Conservation (phyloP, 2,329 filamentous ascomycete genomes). For the Colletotrichum godetiae region DNA sequence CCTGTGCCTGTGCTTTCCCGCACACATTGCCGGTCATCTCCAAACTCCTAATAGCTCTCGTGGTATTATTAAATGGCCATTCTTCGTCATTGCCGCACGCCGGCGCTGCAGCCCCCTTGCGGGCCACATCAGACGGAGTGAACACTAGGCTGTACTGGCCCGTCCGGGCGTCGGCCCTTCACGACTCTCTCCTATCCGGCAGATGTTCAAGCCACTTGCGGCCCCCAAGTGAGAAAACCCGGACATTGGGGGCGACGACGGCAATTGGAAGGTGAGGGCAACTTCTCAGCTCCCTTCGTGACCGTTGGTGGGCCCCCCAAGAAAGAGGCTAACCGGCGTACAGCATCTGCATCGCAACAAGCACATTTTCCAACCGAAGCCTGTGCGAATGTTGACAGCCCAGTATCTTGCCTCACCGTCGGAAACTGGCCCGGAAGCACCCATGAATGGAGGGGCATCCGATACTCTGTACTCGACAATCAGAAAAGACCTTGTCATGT, state of each 20-base stretch:
- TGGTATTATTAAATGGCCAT: constrained; percentile 19
- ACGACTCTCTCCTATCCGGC: constrained; percentile 1
- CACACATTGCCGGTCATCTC: background rate
- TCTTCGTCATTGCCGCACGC: constrained; percentile 16
- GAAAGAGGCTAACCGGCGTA: background rate
- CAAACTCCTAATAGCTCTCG: constrained; percentile 20
- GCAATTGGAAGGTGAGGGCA: background rate
- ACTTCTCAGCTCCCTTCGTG: background rate
- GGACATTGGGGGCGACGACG: constrained; percentile 7
- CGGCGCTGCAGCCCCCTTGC: constrained; percentile 9
- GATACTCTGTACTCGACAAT: constrained; percentile 20
- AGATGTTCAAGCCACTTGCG: constrained; percentile 10
- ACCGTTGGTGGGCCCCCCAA: constrained; percentile 2
- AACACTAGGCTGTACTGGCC: constrained; percentile 3
- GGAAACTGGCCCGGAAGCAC: constrained; percentile 4
- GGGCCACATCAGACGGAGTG: constrained; percentile 12
- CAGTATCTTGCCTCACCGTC: constrained; percentile 23
- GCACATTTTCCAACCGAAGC: background rate
- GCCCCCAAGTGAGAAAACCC: constrained; percentile 10
- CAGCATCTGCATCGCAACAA: constrained; percentile 1
- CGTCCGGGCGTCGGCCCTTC: background rate
- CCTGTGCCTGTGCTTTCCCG: constrained; percentile 3
- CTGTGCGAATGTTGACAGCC: constrained; percentile 21
- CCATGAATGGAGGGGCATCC: background rate
- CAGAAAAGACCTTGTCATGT: constrained; percentile 4